phyloP scores from a whole-genome alignment of 768 basidiomycete genomes.

The Serendipita sp. region DNA sequence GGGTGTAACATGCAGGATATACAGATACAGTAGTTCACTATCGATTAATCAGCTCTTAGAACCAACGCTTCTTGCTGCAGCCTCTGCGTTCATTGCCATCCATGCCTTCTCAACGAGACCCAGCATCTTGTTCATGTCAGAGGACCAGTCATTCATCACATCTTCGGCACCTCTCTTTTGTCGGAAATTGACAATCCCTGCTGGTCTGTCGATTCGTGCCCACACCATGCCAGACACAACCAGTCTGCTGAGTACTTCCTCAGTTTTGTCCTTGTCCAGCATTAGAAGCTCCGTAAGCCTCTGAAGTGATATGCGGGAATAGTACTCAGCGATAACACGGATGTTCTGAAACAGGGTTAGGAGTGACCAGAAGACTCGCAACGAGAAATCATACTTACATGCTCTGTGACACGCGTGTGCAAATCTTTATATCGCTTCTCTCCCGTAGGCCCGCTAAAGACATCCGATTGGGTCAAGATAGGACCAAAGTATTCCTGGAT shows the following conservation, averaged over 20 bases:
- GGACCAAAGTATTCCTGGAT: conserved; percentile 79
- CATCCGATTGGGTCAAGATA: conserved; percentile 59
- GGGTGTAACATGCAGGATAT: too few species aligned
- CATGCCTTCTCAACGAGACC: conserved; percentile 95
- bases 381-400: conserved; percentile 38
- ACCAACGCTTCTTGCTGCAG: conserved; percentile 36
- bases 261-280: conserved; percentile 64
- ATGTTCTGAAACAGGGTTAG: conserved; percentile 54
- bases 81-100: conserved; percentile 87
- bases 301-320: conserved; percentile 74
- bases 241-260: conserved; percentile 73
- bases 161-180: conserved; percentile 73
- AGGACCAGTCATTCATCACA: conserved; percentile 96
- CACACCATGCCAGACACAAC: conserved; percentile 86
- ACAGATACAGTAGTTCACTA: background rate
- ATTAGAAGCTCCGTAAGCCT: conserved; percentile 80
- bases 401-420: conserved; percentile 90
- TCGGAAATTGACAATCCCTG: conserved; percentile 78
- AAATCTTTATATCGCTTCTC: conserved; percentile 83
- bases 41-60: background rate
- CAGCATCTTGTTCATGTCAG: conserved; percentile 84
- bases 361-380: background rate
- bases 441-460: conserved; percentile 46
- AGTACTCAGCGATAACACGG: conserved; percentile 86
- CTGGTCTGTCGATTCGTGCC: conserved; percentile 85